Conservation (phyloP, 352 stramenopile genomes). For the Aphanomyces invadans region DNA sequence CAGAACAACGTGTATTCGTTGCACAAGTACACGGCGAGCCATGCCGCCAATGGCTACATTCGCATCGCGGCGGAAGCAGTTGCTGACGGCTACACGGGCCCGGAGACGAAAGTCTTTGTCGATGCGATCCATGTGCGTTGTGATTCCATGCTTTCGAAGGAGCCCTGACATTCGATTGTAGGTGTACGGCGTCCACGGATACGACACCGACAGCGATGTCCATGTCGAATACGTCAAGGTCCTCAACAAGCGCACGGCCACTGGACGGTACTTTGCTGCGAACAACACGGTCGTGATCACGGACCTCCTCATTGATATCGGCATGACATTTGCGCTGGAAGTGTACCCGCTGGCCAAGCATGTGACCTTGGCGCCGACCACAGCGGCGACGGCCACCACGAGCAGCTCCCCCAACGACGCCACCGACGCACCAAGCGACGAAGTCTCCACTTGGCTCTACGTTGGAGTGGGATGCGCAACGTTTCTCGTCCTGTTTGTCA, state of each 20-base stretch:
- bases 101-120: conserved; percentile 3
- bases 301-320: conserved; percentile 10
- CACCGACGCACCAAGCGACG: neutral
- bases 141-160: too few species aligned
- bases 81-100: neutral
- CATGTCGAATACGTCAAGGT: conserved; percentile 19
- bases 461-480: neutral
- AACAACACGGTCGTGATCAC: conserved; percentile 16
- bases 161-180: neutral
- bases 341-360: neutral
- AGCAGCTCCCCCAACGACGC: neutral
- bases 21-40: neutral
- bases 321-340: conserved; percentile 15
- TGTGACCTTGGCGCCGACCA: neutral
- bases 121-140: conserved; percentile 7
- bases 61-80: neutral
- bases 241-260: conserved; percentile 7
- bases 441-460: conserved; percentile 1
- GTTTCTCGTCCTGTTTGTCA: neutral
- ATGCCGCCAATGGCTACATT: neutral
- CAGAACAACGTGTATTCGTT: neutral
- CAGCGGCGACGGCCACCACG: too few species aligned
- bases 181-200: conserved; percentile 11
- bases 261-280: conserved; percentile 1
- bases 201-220: neutral